A percentile compares a stretch with the other conserved stretches of the same genome.
phyloP scores from a whole-genome alignment of 2,329 filamentous ascomycete species.

The Cytospora mali region DNA sequence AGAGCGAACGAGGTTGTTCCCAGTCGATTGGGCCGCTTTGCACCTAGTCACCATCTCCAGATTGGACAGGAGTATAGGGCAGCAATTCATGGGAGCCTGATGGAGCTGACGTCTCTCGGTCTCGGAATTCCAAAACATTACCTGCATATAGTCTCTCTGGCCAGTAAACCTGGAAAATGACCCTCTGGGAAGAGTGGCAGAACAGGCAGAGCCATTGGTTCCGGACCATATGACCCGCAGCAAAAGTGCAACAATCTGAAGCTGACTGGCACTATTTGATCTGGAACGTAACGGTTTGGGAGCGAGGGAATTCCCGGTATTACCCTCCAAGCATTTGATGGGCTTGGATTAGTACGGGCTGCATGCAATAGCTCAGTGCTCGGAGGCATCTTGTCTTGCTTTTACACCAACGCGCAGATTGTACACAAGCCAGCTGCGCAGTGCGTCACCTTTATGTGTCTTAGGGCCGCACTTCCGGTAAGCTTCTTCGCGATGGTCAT shows the following conservation, averaged over 20 bases:
- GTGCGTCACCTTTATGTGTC: constrained; percentile 1
- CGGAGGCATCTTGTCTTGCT: not conserved
- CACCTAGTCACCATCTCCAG: constrained; percentile 4
- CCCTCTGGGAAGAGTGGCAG: not conserved
- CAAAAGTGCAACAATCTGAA: not conserved
- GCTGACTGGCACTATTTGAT: not conserved
- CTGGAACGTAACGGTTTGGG: not conserved
- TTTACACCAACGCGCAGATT: constrained; percentile 11
- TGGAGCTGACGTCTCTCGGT: not conserved
- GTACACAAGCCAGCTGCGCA: not conserved
- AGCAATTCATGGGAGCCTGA: constrained; percentile 7
- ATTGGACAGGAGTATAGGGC: constrained; percentile 22
- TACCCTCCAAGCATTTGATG: not conserved
- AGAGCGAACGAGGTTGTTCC: constrained; percentile 12
- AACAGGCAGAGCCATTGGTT: not conserved
- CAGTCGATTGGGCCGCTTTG: constrained; percentile 21
- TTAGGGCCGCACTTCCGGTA: constrained; percentile 11
- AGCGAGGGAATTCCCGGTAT: not conserved
- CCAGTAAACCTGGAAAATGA: not conserved
- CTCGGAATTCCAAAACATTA: not conserved
- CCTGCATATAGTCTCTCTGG: not conserved
- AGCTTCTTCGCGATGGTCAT: constrained; percentile 12
- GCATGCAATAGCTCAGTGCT: not conserved
- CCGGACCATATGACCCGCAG: not conserved
- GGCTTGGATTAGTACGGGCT: not conserved